Conservation (phyloP, 345 rosid genomes). For the Anacardium occidentale region DNA sequence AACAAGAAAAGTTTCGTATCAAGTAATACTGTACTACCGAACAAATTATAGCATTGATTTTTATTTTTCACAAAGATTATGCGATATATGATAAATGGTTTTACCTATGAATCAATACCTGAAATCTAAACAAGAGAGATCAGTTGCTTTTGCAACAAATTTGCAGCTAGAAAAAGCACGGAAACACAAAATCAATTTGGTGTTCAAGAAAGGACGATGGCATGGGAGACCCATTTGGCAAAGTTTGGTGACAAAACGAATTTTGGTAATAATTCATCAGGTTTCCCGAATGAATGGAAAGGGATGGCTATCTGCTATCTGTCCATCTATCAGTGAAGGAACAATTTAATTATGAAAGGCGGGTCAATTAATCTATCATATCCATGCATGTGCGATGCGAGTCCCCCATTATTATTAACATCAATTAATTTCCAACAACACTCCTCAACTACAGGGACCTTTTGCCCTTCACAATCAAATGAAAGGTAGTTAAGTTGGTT, state of each 20-base stretch:
- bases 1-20: too few species aligned
- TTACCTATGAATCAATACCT: too few species aligned
- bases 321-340: background rate
- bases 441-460: background rate
- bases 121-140: too few species aligned
- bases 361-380: background rate
- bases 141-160: background rate
- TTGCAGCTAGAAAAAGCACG: background rate
- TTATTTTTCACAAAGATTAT: too few species aligned
- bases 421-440: background rate
- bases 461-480: slow-evolving; percentile 6
- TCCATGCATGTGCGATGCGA: slow-evolving; percentile 11
- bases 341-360: background rate
- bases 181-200: background rate
- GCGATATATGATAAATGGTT: too few species aligned
- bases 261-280: slow-evolving; percentile 1
- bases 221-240: background rate
- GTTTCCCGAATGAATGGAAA: slow-evolving; percentile 1
- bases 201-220: background rate
- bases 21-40: too few species aligned
- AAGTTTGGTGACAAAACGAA: slow-evolving; percentile 3
- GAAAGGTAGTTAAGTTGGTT: slow-evolving; percentile 34
- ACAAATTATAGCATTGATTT: too few species aligned
- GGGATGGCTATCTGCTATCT: too few species aligned
- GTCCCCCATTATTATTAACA: background rate